Base-by-base conservation (phyloP, 345 rosid genomes). In the Camelina laxa region DNA sequence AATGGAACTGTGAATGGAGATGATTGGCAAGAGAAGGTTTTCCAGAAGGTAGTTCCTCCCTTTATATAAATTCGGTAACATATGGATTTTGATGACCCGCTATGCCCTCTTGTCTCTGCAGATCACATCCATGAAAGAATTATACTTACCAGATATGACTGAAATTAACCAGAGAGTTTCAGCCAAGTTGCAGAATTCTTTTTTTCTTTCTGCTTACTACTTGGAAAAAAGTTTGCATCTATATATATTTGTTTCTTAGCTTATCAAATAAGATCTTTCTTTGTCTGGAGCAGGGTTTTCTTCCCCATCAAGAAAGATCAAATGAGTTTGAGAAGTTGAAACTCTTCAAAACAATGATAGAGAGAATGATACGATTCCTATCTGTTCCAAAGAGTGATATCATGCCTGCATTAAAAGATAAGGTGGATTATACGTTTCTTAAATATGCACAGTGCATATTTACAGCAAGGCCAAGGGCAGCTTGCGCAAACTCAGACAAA, bases 21-120 rank as follows among this genome's bases (percentile, higher is more conserved):
- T 65, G 97, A 92, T 78, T 90, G 93, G 97, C 97, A 86, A 83
- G 97, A 95, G 82, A 96, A 95, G 82, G 81, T 82, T 73, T 88
- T 76, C 74, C 93, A 87, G 73, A 92, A 95, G 97, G 99, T 92
- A 80, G 2, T 20, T 22, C 24, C 24, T 22, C 24, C 24, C 24
- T 22, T 22, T 22, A 22, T 22, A 22, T 22, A 22, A 22, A 22
- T 22, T 22, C 24, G 3, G 24, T 22, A 22, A 22, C 24, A 22
- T 22, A 22, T 22, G 24, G 24, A 22, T 22, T 22, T 22, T 22
- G 24, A 22, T 22, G 24, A 22, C 24, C 24, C 24, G 24, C 24
- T 2, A 0, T 22, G 24, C 3, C 3, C 24, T 22, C 24, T 22
- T 38, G 19, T 15, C 49, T 45, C 49, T 15, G 17, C 17, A 45